Evolutionary conservation across 257 asterid species (phyloP), one percentile per base, ranked within the genome.

Genomic region (Agastache rugosa): DNA sequence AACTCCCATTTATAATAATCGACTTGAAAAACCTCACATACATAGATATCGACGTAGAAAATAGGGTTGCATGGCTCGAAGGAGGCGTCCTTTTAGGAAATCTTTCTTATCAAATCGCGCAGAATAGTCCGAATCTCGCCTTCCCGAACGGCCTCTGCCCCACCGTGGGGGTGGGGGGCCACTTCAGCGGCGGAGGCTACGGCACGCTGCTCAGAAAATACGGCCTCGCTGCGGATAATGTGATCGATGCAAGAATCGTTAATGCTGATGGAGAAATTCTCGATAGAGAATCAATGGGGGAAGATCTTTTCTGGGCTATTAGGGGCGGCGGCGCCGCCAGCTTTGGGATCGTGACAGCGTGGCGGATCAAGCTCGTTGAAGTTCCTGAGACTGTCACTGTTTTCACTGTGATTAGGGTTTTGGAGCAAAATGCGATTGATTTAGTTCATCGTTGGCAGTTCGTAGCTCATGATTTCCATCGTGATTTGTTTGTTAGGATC

Each of bases 281-380:
- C 6, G 84, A 83, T 27, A 65, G 86, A 23, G 62, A 77, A 68
- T 81, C 86, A 3, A 85, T 85, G 90, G 90, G 90, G 0, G 85
- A 83, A 22, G 87, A 83, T 63, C 73, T 86, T 5, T 83, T 86
- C 22, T 86, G 90, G 90, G 87, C 88, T 34, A 83, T 83, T 11
- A 69, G 90, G 9, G 87, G 90, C 11, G 87, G 90, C 15, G 90
- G 87, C 0, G 86, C 71, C 0, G 91, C 87, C 4, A 83, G 85
- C 71, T 84, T 79, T 37, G 88, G 88, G 19, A 74, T 83, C 27
- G 76, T 86, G 34, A 75, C 79, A 0, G 73, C 78, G 3, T 86
- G 87, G 85, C 78, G 71, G 42, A 48, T 86, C n/a, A 47, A 25
- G 17, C 44, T 86, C 11, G 84, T 82, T 20, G 27, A 66, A 41